Evolutionary conservation across 129 eudicot genomes (phyloP), one percentile per base, ranked within the genome.

Genomic region (Pulicaria dysenterica): DNA sequence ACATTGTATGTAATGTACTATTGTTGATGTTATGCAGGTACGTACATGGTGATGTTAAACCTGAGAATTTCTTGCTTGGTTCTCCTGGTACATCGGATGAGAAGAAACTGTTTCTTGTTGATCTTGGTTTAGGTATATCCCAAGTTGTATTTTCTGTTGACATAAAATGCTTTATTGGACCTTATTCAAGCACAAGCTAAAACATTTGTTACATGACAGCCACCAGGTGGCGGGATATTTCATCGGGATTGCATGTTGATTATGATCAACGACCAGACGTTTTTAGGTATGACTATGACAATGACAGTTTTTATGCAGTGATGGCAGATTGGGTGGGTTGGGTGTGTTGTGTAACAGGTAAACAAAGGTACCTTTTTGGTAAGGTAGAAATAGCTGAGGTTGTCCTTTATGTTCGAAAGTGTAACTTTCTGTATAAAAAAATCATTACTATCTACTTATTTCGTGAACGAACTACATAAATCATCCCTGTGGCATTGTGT

Each of bases 41-140:
- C 61, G 98, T 92, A 73, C 98, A 89, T 67, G 98, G 98, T 48
- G 98, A 92, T 80, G 94, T 92, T 7, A 92, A 92, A 72, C 98
- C 96, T 0, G 98, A 92, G 73, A 92, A 92, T 63, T 92, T 92
- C 75, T 81, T 92, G 89, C 96, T 92, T 63, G 98, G 98, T 67
- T 73, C 91, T 12, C 88, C 98, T 0, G 96, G 96, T 72, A 89
- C 96, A 50, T 24, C 85, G 49, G 96, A 92, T 72, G 96, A 83
- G 81, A 89, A 89, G 70, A 92, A 85, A 56, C 80, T 89, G 64
- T 89, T 83, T 85, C 94, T 92, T 55, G 96, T 89, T 73, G 98
- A 92, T 73, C 96, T 92, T 66, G 98, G 98, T 67, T 81, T 92
- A 77, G 98, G 96, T 86, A 83, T 75, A 19, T 13, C 68, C 5